A percentile compares a stretch with the other conserved stretches of the same genome.
These are phyloP conservation scores for Chlamydomonas incerta DNA, from an alignment of 139 green algal genomes.

Conservation along the genomic window DNA sequence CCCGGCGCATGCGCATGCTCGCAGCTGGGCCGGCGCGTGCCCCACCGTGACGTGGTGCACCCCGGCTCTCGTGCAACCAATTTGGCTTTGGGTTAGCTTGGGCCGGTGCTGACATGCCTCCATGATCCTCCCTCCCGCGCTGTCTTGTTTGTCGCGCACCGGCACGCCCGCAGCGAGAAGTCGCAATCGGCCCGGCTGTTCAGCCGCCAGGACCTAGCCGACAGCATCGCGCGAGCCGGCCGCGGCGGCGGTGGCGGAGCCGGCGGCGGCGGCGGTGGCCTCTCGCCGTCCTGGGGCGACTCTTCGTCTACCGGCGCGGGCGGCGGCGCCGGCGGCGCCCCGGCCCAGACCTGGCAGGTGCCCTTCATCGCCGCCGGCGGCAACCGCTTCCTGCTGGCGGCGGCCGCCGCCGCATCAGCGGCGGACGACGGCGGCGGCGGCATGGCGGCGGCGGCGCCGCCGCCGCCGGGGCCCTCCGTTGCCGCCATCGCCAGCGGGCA, in stretches of 20 bases:
- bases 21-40: too few species aligned
- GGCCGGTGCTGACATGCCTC: background rate
- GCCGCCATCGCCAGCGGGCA: conserved; percentile 9
- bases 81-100: too few species aligned
- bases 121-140: too few species aligned
- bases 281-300: background rate
- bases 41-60: too few species aligned
- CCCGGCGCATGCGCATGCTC: too few species aligned
- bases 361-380: conserved; percentile 39
- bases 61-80: too few species aligned
- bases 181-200: conserved; percentile 23
- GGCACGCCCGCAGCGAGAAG: conserved; percentile 26
- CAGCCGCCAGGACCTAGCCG: background rate
- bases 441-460: conserved; percentile 3
- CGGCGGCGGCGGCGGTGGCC: background rate
- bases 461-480: background rate
- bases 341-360: conserved; percentile 15
- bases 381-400: conserved; percentile 24
- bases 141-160: too few species aligned
- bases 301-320: background rate
- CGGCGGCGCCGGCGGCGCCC: background rate
- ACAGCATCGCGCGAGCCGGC: background rate
- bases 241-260: background rate
- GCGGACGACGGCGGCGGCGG: background rate
- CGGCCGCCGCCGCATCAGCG: background rate